Percentiles rank a stretch among this genome's conserved stretches.
These are phyloP conservation scores for Magnaporthiopsis incrustans DNA, from an alignment of 2,329 filamentous ascomycete species.

Conservation along the genomic window DNA sequence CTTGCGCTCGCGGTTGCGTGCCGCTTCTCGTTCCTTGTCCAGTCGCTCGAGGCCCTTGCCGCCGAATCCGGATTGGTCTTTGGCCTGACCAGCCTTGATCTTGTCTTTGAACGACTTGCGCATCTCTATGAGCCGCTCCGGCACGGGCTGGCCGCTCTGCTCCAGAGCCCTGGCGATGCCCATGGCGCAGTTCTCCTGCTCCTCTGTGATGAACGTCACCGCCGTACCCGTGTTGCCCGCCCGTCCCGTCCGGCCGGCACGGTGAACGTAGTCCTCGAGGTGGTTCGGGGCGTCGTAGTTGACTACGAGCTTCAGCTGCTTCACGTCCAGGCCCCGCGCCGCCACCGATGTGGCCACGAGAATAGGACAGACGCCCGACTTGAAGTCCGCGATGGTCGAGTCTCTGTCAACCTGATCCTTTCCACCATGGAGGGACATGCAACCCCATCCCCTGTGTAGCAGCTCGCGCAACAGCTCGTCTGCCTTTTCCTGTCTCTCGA, in stretches of 20 bases:
- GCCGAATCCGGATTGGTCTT: conserved; percentile 83
- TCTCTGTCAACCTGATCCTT: conserved; percentile 92
- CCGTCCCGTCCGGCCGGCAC: conserved; percentile 85
- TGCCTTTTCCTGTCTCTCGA: conserved; percentile 84
- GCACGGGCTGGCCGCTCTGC: conserved; percentile 79
- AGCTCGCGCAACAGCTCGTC: conserved; percentile 72
- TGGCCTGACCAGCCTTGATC: conserved; percentile 86
- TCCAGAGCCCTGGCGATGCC: conserved; percentile 88
- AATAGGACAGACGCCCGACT: conserved; percentile 80
- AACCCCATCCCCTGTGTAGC: conserved; percentile 78
- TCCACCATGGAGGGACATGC: conserved; percentile 88
- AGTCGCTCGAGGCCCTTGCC: conserved; percentile 89
- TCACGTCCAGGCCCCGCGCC: conserved; percentile 89
- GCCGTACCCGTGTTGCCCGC: conserved; percentile 92
- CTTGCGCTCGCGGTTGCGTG: conserved; percentile 78
- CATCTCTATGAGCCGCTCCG: conserved; percentile 59
- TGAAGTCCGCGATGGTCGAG: conserved; percentile 89
- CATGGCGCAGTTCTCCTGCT: conserved; percentile 83
- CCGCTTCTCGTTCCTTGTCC: conserved; percentile 83
- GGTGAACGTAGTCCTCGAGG: conserved; percentile 92
- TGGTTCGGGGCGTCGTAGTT: conserved; percentile 95
- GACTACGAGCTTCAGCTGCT: conserved; percentile 89
- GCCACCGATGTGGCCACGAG: conserved; percentile 93
- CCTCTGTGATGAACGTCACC: conserved; percentile 85
- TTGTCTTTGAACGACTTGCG: conserved; percentile 74